Evolutionary conservation across 106 monocot genomes (phyloP).

Genomic region (Phalaenopsis aphrodite): DNA sequence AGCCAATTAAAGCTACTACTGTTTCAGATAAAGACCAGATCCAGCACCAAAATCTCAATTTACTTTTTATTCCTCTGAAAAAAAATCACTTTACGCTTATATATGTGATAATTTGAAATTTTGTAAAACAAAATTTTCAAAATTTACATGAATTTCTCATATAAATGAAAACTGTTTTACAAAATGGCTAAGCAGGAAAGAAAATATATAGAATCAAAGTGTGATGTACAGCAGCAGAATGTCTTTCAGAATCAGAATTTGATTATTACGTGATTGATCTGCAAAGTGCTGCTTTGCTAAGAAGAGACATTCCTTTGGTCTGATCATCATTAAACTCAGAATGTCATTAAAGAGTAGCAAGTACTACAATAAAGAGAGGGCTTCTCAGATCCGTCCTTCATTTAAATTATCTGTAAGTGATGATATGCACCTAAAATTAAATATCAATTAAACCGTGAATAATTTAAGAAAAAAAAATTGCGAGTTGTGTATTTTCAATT

Average conservation of each 20-base stretch:
- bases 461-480: no score
- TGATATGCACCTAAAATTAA: background rate
- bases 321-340: background rate
- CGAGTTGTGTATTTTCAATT: no score
- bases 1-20: no score
- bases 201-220: background rate
- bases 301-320: background rate
- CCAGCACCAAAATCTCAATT: no score
- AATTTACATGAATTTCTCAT: no score
- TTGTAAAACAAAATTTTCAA: no score
- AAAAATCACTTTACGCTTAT: no score
- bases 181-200: no score
- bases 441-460: background rate
- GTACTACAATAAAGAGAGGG: background rate
- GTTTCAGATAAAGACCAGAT: no score
- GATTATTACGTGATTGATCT: background rate
- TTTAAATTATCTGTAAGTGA: background rate
- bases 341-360: background rate
- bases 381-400: background rate
- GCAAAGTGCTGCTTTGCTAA: background rate
- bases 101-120: no score
- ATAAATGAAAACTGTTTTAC: no score
- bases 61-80: no score
- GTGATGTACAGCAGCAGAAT: background rate
- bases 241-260: background rate